phyloP scores from a whole-genome alignment of 495 filamentous ascomycete species.

The Saxispiralis lemnorum region DNA sequence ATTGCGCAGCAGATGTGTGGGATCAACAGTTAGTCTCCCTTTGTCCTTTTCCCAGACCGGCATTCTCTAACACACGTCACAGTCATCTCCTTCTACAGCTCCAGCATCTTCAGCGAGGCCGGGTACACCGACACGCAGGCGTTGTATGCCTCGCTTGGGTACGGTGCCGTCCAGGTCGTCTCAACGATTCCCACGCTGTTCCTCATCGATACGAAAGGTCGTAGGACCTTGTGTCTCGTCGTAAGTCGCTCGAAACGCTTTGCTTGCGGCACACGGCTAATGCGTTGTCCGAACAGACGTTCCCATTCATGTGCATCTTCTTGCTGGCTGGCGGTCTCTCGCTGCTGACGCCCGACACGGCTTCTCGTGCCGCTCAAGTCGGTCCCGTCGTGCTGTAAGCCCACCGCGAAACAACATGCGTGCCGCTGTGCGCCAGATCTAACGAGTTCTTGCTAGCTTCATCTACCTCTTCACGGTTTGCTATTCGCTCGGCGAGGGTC shows the following conservation, averaged over 20 bases:
- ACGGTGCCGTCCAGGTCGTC: slow-evolving; percentile 47
- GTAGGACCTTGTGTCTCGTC: slow-evolving; percentile 27
- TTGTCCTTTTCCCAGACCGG: slow-evolving; percentile 1
- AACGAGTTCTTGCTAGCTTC: slow-evolving; percentile 15
- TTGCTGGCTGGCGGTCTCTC: slow-evolving; percentile 21
- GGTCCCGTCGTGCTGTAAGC: slow-evolving; percentile 31
- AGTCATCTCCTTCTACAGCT: slow-evolving; percentile 31
- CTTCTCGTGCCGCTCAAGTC: slow-evolving; percentile 37
- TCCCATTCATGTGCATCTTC: slow-evolving; percentile 24
- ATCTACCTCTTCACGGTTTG: slow-evolving; percentile 22
- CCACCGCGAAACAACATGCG: neutral
- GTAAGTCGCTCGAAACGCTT: neutral
- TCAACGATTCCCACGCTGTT: slow-evolving; percentile 51
- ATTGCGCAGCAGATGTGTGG: slow-evolving; percentile 48
- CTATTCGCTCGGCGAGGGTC: slow-evolving; percentile 18
- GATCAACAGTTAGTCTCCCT: slow-evolving; percentile 29
- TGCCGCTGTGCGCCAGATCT: neutral
- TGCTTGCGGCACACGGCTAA: neutral
- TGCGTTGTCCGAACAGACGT: slow-evolving; percentile 18
- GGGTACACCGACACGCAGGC: slow-evolving; percentile 28
- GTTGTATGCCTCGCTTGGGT: slow-evolving; percentile 39
- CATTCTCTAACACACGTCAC: slow-evolving; percentile 2
- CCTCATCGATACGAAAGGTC: slow-evolving; percentile 34
- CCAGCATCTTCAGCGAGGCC: slow-evolving; percentile 43
- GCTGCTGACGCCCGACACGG: slow-evolving; percentile 12